A percentile compares a stretch with the other conserved stretches of the same genome.
Evolutionary conservation across 1,284 basidiomycete genomes (phyloP).

Genomic region (Chondrostereum purpureum): DNA sequence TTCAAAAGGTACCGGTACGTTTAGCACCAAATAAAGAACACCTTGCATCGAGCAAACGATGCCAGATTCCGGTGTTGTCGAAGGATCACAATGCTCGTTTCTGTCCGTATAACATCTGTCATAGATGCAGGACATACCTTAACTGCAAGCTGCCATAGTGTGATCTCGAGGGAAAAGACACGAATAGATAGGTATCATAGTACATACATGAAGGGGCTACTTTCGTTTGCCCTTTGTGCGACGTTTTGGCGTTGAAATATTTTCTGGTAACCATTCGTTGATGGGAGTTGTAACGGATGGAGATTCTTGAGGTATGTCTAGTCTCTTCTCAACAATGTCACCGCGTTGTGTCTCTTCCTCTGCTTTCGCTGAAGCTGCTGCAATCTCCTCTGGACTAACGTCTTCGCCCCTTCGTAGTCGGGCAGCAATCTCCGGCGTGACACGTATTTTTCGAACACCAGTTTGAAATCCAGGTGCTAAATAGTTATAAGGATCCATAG

Average conservation of each 20-base stretch:
- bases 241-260: constrained; percentile 33
- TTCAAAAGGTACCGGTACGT: too few species aligned
- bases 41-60: too few species aligned
- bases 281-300: constrained; percentile 16
- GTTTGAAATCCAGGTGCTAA: constrained; percentile 47
- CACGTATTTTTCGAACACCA: constrained; percentile 35
- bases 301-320: background rate
- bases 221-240: constrained; percentile 33
- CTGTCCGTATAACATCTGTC: too few species aligned
- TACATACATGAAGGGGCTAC: constrained; percentile 9
- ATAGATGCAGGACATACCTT: too few species aligned
- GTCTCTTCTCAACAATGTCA: constrained; percentile 11
- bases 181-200: too few species aligned
- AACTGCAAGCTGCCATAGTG: too few species aligned
- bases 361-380: constrained; percentile 33
- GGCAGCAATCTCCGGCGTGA: constrained; percentile 42
- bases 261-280: constrained; percentile 45
- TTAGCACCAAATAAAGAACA: too few species aligned
- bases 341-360: constrained; percentile 20
- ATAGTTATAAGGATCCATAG: background rate
- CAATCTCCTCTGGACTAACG: constrained; percentile 43
- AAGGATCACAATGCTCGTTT: too few species aligned
- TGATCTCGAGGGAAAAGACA: too few species aligned
- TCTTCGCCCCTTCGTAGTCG: constrained; percentile 41
- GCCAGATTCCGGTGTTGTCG: too few species aligned